Conservation (phyloP, 73 alveolate species). For the Urostyla sp. region DNA sequence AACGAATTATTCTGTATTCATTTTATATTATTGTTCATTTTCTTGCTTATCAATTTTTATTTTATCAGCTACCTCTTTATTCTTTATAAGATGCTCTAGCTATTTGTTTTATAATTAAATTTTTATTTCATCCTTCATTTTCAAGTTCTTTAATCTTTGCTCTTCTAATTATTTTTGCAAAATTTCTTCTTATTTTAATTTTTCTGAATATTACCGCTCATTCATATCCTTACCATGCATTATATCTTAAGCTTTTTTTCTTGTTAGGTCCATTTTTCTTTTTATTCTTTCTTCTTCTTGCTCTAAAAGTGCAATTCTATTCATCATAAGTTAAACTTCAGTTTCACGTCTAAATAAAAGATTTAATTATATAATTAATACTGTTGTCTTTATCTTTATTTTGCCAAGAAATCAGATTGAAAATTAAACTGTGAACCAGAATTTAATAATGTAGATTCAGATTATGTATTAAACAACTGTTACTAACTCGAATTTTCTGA, state of each 20-base stretch:
- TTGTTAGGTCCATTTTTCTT: conserved; percentile 17
- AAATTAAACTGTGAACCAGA: too few relatives aligned
- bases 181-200: not conserved
- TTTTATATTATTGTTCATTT: conserved; percentile 20
- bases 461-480: not conserved
- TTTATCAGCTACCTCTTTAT: not conserved
- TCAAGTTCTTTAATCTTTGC: conserved; percentile 6
- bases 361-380: too few relatives aligned
- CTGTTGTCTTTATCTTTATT: conserved; percentile 27
- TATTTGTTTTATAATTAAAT: not conserved
- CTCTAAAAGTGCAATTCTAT: conserved; percentile 15
- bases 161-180: conserved; percentile 8
- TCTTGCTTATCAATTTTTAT: not conserved
- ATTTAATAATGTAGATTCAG: too few relatives aligned
- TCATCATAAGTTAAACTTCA: conserved; percentile 29
- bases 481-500: not conserved
- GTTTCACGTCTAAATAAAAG: not conserved
- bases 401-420: not conserved
- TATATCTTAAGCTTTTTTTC: conserved; percentile 18
- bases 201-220: conserved; percentile 6
- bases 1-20: not conserved
- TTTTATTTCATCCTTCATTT: conserved; percentile 1
- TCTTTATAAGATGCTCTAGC: not conserved
- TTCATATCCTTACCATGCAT: conserved; percentile 5
- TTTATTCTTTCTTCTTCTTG: conserved; percentile 29